phyloP scores from a whole-genome alignment of 495 filamentous ascomycete species.

The Penicillium longicatenatum region DNA sequence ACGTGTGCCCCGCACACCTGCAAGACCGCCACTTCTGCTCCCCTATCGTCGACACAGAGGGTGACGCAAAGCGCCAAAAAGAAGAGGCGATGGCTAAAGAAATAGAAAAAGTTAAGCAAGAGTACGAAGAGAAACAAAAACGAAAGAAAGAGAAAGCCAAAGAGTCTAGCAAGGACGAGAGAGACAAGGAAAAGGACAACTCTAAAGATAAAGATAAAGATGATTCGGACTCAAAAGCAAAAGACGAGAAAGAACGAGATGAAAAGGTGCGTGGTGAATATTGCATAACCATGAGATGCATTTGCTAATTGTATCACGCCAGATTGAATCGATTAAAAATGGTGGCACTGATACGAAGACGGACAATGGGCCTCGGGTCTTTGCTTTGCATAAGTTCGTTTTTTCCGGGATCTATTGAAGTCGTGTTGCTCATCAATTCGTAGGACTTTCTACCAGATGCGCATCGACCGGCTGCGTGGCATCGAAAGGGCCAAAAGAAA shows the following conservation, averaged over 20 bases:
- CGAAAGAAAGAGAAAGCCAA: slow-evolving; percentile 38
- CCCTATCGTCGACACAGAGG: slow-evolving; percentile 76
- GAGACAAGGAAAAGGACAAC: slow-evolving; percentile 50
- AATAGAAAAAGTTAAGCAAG: slow-evolving; percentile 71
- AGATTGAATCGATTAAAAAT: slow-evolving; percentile 46
- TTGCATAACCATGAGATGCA: background rate
- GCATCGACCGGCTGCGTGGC: slow-evolving; percentile 75
- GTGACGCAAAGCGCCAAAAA: slow-evolving; percentile 64
- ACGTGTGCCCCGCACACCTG: slow-evolving; percentile 81
- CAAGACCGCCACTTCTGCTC: slow-evolving; percentile 81
- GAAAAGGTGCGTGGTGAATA: slow-evolving; percentile 43
- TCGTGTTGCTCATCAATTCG: slow-evolving; percentile 7
- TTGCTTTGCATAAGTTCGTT: slow-evolving; percentile 79
- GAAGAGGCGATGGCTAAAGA: slow-evolving; percentile 70
- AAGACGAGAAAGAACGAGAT: slow-evolving; percentile 58
- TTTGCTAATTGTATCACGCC: background rate
- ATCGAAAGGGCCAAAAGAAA: slow-evolving; percentile 80
- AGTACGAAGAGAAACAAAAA: slow-evolving; percentile 47
- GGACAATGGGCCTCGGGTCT: slow-evolving; percentile 68
- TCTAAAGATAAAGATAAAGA: slow-evolving; percentile 43
- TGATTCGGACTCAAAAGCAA: slow-evolving; percentile 15
- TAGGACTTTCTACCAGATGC: slow-evolving; percentile 85
- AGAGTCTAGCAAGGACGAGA: slow-evolving; percentile 35
- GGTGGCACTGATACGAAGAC: slow-evolving; percentile 28
- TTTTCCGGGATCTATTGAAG: background rate